phyloP scores from a whole-genome alignment of 257 asterid genomes.

The Mitragyna speciosa region DNA sequence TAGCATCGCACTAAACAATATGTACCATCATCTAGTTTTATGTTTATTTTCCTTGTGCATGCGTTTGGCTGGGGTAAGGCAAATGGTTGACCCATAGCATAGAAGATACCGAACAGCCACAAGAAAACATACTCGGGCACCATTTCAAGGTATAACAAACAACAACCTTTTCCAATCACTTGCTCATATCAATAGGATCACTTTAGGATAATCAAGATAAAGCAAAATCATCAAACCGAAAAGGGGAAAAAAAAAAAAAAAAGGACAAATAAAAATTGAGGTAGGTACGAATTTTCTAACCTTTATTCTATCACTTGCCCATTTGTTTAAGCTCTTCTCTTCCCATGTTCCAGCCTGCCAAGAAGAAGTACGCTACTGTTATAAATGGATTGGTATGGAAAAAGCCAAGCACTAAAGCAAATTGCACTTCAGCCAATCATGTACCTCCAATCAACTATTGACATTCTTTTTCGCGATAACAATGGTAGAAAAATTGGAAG shows the following conservation, averaged over 20 bases:
- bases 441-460: neutral
- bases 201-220: neutral
- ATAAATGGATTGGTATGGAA: neutral
- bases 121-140: neutral
- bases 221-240: too few species aligned
- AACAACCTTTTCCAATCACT: neutral
- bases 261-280: neutral
- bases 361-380: slow-evolving; percentile 5
- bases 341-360: slow-evolving; percentile 61
- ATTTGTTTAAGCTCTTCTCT: slow-evolving; percentile 45
- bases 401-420: neutral
- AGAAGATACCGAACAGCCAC: neutral
- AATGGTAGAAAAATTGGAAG: neutral
- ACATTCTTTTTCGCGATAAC: neutral
- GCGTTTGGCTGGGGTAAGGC: neutral
- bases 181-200: neutral
- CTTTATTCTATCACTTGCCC: slow-evolving; percentile 51
- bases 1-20: neutral
- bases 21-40: neutral
- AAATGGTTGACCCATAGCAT: neutral
- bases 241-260: neutral
- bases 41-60: neutral
- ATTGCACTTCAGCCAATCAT: neutral
- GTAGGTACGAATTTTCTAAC: slow-evolving; percentile 21
- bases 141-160: neutral